Evolutionary conservation across 768 basidiomycete genomes (phyloP).

Genomic region (Rubroboletus satanas): DNA sequence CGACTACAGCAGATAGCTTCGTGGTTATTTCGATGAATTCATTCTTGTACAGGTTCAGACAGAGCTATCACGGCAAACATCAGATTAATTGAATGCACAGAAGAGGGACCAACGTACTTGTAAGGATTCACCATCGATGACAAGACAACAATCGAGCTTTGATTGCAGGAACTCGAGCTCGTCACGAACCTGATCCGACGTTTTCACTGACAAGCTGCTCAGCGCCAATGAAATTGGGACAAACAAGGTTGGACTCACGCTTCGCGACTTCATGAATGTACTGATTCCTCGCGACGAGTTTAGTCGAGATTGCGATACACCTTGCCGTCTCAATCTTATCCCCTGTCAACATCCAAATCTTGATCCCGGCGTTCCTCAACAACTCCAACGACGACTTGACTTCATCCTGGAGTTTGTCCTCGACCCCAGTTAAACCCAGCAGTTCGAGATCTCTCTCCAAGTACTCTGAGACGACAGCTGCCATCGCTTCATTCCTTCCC

Average conservation of each 20-base stretch:
- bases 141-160: conserved; percentile 95
- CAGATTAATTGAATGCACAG: background rate
- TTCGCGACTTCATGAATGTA: conserved; percentile 97
- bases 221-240: background rate
- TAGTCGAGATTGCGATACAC: conserved; percentile 96
- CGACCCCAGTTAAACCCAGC: conserved; percentile 94
- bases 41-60: conserved; percentile 82
- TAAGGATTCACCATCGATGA: conserved; percentile 96
- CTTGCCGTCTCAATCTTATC: conserved; percentile 99
- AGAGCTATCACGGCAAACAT: conserved; percentile 53
- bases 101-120: conserved; percentile 51
- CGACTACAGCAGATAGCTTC: conserved; percentile 93
- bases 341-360: conserved; percentile 99
- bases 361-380: conserved; percentile 91
- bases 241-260: conserved; percentile 40
- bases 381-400: conserved; percentile 92
- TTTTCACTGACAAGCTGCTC: conserved; percentile 60
- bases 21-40: conserved; percentile 97
- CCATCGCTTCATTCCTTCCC: conserved; percentile 78
- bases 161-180: conserved; percentile 91
- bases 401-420: conserved; percentile 97
- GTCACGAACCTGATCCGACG: conserved; percentile 75
- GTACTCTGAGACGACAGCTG: conserved; percentile 63
- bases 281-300: conserved; percentile 92
- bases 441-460: conserved; percentile 90